phyloP scores from a whole-genome alignment of 345 rosid genomes.

The Acer yangbiense region DNA sequence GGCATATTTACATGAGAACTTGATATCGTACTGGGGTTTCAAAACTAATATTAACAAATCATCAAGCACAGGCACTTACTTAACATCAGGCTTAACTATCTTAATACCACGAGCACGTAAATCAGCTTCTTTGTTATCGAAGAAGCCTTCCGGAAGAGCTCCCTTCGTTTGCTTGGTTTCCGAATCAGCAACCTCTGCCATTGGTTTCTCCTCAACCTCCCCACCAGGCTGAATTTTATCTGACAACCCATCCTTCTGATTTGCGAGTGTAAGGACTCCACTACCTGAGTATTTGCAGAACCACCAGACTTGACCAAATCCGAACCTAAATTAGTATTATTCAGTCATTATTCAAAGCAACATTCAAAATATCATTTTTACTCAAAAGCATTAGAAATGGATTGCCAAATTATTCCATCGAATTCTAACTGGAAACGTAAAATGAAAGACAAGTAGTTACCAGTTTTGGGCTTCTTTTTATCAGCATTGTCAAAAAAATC shows the following conservation, averaged over 20 bases:
- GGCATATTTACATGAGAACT: background rate
- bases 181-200: slow-evolving; percentile 25
- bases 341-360: background rate
- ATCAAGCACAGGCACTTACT: slow-evolving; percentile 52
- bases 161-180: slow-evolving; percentile 60
- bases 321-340: background rate
- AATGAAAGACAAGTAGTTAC: slow-evolving; percentile 21
- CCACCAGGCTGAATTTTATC: slow-evolving; percentile 33
- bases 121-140: slow-evolving; percentile 96
- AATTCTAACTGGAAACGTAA: no score
- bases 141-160: slow-evolving; percentile 89
- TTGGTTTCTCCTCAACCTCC: slow-evolving; percentile 34
- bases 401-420: no score
- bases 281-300: slow-evolving; percentile 18
- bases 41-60: background rate
- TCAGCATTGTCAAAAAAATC: slow-evolving; percentile 46
- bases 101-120: slow-evolving; percentile 94
- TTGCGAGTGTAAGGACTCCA: slow-evolving; percentile 15
- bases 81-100: slow-evolving; percentile 80
- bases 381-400: no score
- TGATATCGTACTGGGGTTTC: background rate
- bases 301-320: slow-evolving; percentile 8
- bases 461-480: slow-evolving; percentile 32
- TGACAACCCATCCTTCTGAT: slow-evolving; percentile 26
- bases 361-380: background rate